Evolutionary conservation across 163 green algal genomes (phyloP).

Genomic region (Scenedesmus sp.): DNA sequence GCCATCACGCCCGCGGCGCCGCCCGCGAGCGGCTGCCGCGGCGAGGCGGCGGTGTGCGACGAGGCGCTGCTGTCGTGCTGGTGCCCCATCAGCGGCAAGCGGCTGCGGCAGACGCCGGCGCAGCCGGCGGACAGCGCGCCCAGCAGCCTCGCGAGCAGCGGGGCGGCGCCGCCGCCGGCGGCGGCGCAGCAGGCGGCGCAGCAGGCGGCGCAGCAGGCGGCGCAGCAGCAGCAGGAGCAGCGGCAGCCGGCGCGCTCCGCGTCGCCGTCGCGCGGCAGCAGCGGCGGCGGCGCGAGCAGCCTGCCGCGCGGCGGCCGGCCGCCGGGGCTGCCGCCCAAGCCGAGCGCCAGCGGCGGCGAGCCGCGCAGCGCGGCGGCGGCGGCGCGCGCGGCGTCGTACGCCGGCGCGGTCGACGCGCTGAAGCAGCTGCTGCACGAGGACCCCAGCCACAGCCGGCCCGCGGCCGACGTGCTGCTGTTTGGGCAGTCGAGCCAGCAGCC

Average conservation of each 20-base stretch:
- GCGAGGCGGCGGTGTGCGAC: constrained; percentile 24
- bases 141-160: neutral
- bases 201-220: neutral
- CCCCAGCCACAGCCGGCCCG: constrained; percentile 12
- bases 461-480: constrained; percentile 40
- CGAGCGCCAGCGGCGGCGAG: constrained; percentile 1
- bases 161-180: neutral
- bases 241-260: neutral
- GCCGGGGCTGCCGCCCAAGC: neutral
- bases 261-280: neutral
- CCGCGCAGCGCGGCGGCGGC: neutral
- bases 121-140: neutral
- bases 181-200: constrained; percentile 2
- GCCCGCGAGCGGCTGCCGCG: constrained; percentile 1
- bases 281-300: neutral
- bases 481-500: constrained; percentile 22
- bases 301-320: neutral
- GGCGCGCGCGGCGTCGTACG: constrained; percentile 7
- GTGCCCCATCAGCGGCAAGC: constrained; percentile 40
- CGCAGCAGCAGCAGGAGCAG: constrained; percentile 10
- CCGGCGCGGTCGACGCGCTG: neutral
- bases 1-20: neutral
- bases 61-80: constrained; percentile 38
- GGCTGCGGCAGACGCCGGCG: constrained; percentile 1
- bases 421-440: constrained; percentile 34